A percentile compares a stretch with the other conserved stretches of the same genome.
These are phyloP conservation scores for Vigna trinervia DNA, from an alignment of 306 rosid species.

Conservation along the genomic window DNA sequence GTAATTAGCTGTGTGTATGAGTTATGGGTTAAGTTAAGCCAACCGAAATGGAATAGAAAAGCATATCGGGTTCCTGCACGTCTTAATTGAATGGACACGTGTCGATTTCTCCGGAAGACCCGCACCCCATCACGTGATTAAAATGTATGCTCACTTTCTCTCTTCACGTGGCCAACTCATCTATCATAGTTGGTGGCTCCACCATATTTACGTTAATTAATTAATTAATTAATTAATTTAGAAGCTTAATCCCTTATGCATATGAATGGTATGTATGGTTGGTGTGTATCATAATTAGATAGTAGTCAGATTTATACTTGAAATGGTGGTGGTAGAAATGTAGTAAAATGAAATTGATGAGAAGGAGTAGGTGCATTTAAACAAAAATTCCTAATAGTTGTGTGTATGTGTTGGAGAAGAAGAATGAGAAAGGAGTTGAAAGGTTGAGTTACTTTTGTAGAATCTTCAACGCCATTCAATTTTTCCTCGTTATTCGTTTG, in stretches of 20 bases:
- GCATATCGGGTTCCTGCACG: slow-evolving; percentile 11
- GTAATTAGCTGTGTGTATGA: background rate
- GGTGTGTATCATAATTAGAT: background rate
- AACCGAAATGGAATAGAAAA: slow-evolving; percentile 26
- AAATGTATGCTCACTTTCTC: slow-evolving; percentile 60
- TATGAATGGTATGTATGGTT: no score
- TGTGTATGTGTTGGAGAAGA: no score
- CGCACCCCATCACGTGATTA: slow-evolving; percentile 87
- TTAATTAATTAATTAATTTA: slow-evolving; percentile 16
- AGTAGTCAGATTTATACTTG: background rate
- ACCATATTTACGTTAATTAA: slow-evolving; percentile 36
- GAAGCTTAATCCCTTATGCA: background rate
- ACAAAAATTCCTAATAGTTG: no score
- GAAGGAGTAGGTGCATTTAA: no score
- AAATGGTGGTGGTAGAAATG: background rate
- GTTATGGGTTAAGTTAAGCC: slow-evolving; percentile 18
- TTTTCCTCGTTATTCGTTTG: background rate
- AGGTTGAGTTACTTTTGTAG: background rate
- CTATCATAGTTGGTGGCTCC: slow-evolving; percentile 54
- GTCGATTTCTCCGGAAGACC: slow-evolving; percentile 51
- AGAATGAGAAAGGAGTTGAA: background rate
- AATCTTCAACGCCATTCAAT: background rate
- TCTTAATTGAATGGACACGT: slow-evolving; percentile 51
- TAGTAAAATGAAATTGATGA: no score
- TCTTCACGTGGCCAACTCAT: slow-evolving; percentile 98